Evolutionary conservation across 2,329 filamentous ascomycete genomes (phyloP).

Genomic region (Trichoderma harzianum): DNA sequence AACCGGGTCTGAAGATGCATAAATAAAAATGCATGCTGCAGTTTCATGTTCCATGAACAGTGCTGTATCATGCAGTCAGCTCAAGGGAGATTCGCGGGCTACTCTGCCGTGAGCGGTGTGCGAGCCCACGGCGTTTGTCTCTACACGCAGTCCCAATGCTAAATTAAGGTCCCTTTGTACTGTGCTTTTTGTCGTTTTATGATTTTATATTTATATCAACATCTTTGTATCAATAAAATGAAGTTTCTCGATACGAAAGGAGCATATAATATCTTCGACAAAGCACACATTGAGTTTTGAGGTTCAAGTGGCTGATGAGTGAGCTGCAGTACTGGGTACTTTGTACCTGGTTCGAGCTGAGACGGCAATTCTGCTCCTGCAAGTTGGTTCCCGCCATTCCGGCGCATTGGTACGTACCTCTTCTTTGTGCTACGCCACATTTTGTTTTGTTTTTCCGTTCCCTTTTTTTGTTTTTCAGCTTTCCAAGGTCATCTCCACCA

Average conservation of each 20-base stretch:
- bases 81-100: background rate
- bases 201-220: too few species aligned
- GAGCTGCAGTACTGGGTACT: background rate
- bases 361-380: background rate
- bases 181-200: background rate
- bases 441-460: background rate
- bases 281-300: background rate
- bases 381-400: background rate
- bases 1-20: background rate
- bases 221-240: too few species aligned
- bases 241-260: background rate
- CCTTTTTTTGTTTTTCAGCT: background rate
- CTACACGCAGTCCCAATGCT: too few species aligned
- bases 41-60: background rate
- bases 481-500: background rate
- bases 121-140: background rate
- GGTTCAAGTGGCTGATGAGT: background rate
- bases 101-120: background rate
- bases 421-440: background rate
- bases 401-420: background rate
- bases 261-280: background rate
- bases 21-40: background rate
- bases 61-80: background rate
- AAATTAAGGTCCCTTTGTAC: background rate
- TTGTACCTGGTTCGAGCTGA: background rate